Conservation (phyloP, 495 filamentous ascomycete genomes). For the Ramalina intermedia region DNA sequence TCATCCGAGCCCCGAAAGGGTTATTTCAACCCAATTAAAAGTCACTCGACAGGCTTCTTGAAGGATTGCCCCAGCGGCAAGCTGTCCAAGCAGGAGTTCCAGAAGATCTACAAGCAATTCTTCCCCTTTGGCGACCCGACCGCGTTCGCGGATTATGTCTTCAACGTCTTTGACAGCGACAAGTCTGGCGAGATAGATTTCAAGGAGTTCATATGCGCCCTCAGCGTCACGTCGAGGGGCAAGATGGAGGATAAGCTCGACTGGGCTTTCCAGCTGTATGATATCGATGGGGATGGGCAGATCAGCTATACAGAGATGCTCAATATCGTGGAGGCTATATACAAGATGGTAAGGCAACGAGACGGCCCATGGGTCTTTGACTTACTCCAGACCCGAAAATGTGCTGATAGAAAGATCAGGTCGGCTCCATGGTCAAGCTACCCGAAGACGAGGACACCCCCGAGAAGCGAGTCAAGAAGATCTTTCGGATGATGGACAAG, state of each 20-base stretch:
- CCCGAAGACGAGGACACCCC: constrained; percentile 98
- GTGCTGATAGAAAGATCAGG: constrained; percentile 32
- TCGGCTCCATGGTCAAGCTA: constrained; percentile 97
- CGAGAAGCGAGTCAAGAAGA: constrained; percentile 94
- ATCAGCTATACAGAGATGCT: constrained; percentile 99
- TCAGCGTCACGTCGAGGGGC: constrained; percentile 90
- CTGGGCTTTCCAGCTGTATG: constrained; percentile 98
- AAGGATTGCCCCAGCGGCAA: constrained; percentile 96
- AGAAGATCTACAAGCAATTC: constrained; percentile 99
- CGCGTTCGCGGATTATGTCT: constrained; percentile 95
- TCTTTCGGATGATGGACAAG: constrained; percentile 99
- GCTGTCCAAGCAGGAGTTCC: constrained; percentile 94
- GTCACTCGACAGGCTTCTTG: constrained; percentile 56
- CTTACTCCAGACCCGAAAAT: no score
- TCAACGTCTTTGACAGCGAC: constrained; percentile 97
- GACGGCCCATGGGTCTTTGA: no score
- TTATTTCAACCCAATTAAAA: constrained; percentile 1
- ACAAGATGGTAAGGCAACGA: constrained; percentile 74
- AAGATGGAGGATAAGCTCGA: constrained; percentile 99
- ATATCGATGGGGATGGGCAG: constrained; percentile 97
- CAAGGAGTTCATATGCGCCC: constrained; percentile 97
- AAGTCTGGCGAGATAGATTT: constrained; percentile 97
- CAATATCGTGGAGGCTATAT: constrained; percentile 95
- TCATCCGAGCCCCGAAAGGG: neutral
- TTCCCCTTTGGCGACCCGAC: constrained; percentile 97